These are phyloP conservation scores for Forsythia viridissima DNA, from an alignment of 257 asterid species.

Conservation along the genomic window DNA sequence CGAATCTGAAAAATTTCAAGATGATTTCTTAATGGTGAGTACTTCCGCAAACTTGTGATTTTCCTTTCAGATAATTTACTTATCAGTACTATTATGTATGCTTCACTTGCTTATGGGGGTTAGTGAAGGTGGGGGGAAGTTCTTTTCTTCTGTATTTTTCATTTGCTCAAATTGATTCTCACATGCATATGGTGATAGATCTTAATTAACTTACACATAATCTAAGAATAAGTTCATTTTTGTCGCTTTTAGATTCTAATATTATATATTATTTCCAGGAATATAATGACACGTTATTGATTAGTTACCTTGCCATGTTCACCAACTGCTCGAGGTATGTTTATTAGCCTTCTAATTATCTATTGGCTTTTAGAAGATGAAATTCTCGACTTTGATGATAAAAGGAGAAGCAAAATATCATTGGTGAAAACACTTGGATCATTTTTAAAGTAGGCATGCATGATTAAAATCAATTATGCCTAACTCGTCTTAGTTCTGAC, in stretches of 20 bases:
- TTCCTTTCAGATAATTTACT: not conserved
- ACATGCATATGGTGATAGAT: not conserved
- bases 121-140: not conserved
- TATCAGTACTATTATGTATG: not conserved
- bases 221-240: not conserved
- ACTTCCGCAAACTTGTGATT: constrained; percentile 10
- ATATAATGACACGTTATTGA: constrained; percentile 78
- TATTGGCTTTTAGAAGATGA: constrained; percentile 7
- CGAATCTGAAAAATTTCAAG: constrained; percentile 83
- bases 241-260: constrained; percentile 12
- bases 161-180: constrained; percentile 14
- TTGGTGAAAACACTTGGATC: not conserved
- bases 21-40: constrained; percentile 94
- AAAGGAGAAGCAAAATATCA: not conserved
- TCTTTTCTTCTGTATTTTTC: not conserved
- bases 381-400: not conserved
- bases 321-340: constrained; percentile 95
- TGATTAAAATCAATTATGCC: no score
- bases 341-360: constrained; percentile 11
- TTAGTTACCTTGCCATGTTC: constrained; percentile 89
- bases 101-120: not conserved
- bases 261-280: constrained; percentile 51
- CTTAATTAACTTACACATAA: constrained; percentile 2
- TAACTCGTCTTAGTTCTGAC: no score
- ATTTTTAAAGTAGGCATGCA: not conserved